Evolutionary conservation across 108 stramenopile species (phyloP).

Genomic region (Skeletonema grethae): DNA sequence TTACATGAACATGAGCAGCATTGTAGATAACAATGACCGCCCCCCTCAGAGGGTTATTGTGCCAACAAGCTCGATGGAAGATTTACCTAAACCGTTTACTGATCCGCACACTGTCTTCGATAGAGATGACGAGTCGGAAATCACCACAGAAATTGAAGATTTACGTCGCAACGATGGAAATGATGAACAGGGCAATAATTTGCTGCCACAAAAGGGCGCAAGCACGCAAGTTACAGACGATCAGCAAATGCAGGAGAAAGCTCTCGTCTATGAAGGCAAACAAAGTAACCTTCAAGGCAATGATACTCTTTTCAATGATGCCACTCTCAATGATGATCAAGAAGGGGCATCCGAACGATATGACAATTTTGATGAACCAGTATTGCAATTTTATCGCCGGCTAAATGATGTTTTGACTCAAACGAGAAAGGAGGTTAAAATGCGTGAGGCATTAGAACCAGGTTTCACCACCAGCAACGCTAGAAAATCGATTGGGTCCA

Average conservation of each 20-base stretch:
- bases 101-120: background rate
- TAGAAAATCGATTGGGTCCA: background rate
- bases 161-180: conserved; percentile 10
- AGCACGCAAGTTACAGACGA: background rate
- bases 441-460: background rate
- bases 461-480: too few relatives aligned
- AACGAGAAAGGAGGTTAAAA: conserved; percentile 21
- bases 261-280: conserved; percentile 28
- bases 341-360: conserved; percentile 18
- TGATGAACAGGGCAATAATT: conserved; percentile 10
- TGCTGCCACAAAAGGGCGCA: background rate
- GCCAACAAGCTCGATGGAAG: conserved; percentile 12
- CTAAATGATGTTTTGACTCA: conserved; percentile 46
- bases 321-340: conserved; percentile 7
- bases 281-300: background rate
- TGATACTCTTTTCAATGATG: background rate
- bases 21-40: conserved; percentile 21
- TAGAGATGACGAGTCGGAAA: conserved; percentile 43
- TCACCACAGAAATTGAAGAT: conserved; percentile 46
- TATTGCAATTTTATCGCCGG: conserved; percentile 52
- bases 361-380: conserved; percentile 37
- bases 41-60: conserved; percentile 37
- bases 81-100: background rate
- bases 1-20: conserved; percentile 10
- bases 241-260: background rate